Conservation (phyloP, 305 asterid species). For the Fraxinus albicans region DNA sequence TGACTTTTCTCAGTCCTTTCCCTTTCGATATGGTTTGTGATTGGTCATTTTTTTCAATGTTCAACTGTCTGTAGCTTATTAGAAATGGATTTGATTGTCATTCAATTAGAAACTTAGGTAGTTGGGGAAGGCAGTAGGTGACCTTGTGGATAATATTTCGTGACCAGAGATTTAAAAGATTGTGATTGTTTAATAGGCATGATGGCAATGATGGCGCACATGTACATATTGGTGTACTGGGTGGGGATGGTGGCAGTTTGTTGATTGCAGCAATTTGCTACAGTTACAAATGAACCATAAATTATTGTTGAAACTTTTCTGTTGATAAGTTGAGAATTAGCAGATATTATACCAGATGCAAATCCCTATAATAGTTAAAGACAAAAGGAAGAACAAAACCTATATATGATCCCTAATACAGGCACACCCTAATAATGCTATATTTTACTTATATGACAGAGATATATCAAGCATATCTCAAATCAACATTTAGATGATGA, state of each 20-base stretch:
- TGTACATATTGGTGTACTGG: constrained; percentile 19
- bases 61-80: constrained; percentile 4
- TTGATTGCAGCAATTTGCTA: not conserved
- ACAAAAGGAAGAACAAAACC: not conserved
- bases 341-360: not conserved
- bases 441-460: not conserved
- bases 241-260: constrained; percentile 16
- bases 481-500: not conserved
- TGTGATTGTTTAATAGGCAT: constrained; percentile 10
- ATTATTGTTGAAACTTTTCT: constrained; percentile 10
- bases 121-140: constrained; percentile 2
- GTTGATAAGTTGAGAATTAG: not conserved
- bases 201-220: constrained; percentile 12
- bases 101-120: constrained; percentile 10
- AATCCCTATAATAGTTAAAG: not conserved
- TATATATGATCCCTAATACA: not conserved
- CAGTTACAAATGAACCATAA: constrained; percentile 4
- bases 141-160: constrained; percentile 12
- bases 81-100: constrained; percentile 2
- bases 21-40: constrained; percentile 9
- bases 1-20: not conserved
- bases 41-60: constrained; percentile 4
- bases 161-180: not conserved
- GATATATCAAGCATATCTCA: not conserved
- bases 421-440: not conserved